Conservation (phyloP, 371 early-diverging fungal genomes). For the Mortierella sp. region DNA sequence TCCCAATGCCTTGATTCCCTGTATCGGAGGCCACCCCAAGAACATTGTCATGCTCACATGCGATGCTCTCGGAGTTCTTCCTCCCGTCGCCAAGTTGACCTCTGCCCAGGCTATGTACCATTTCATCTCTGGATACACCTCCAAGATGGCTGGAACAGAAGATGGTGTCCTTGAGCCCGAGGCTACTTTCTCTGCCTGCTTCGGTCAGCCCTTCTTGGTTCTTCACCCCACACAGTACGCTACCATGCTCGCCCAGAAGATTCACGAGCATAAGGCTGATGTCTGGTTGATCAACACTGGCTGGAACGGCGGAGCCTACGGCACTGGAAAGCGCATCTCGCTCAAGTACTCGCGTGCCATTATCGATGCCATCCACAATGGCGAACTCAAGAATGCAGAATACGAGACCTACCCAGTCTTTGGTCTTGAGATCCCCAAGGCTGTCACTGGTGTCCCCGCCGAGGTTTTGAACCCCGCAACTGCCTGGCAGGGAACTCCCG, state of each 20-base stretch:
- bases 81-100: slow-evolving; percentile 93
- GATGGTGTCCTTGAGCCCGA: slow-evolving; percentile 93
- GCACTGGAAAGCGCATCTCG: slow-evolving; percentile 91
- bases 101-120: slow-evolving; percentile 96
- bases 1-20: slow-evolving; percentile 95
- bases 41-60: slow-evolving; percentile 97
- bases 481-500: slow-evolving; percentile 84
- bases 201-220: slow-evolving; percentile 96
- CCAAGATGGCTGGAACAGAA: slow-evolving; percentile 96
- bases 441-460: slow-evolving; percentile 80
- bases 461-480: slow-evolving; percentile 89
- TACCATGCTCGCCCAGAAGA: slow-evolving; percentile 95
- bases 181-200: slow-evolving; percentile 96
- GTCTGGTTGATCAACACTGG: slow-evolving; percentile 99
- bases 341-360: slow-evolving; percentile 97
- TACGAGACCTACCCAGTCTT: slow-evolving; percentile 87
- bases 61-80: slow-evolving; percentile 97
- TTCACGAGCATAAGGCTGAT: slow-evolving; percentile 87
- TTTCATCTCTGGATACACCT: slow-evolving; percentile 92
- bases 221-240: slow-evolving; percentile 97
- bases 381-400: slow-evolving; percentile 86
- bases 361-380: slow-evolving; percentile 95
- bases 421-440: slow-evolving; percentile 87
- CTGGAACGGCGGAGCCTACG: slow-evolving; percentile 95
- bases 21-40: slow-evolving; percentile 92